Percentiles rank a stretch among this genome's conserved stretches.
Evolutionary conservation across 371 early-diverging fungal species (phyloP).

Genomic region (Mucor mucedo): DNA sequence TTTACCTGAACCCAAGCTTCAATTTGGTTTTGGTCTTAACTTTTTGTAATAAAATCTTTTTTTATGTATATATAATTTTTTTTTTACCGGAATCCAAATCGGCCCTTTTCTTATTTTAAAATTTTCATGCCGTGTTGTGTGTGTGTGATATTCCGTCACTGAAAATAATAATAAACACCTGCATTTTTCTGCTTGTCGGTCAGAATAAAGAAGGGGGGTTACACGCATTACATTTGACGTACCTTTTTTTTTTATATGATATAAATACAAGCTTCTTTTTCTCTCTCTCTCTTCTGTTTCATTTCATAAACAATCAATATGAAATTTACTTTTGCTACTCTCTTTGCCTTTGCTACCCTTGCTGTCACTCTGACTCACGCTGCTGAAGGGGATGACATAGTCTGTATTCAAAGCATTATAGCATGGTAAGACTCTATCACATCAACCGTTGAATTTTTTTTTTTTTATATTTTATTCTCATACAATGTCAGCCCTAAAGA

Average conservation of each 20-base stretch:
- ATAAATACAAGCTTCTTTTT: not conserved
- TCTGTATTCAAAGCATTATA: conserved; percentile 15
- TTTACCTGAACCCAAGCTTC: conserved; percentile 71
- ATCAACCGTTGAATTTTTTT: not conserved
- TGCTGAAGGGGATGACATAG: conserved; percentile 1
- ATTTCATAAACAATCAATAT: too few species aligned
- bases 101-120: not conserved
- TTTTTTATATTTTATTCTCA: not conserved
- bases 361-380: not conserved
- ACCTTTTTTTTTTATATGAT: not conserved
- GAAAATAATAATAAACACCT: not conserved
- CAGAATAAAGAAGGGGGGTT: not conserved
- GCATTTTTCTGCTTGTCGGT: not conserved
- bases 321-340: not conserved
- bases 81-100: not conserved
- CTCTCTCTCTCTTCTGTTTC: too few species aligned
- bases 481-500: conserved; percentile 6
- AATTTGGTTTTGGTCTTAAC: conserved; percentile 86
- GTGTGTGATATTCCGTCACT: too few species aligned
- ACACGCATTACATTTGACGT: not conserved
- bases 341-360: not conserved
- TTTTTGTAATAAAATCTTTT: conserved; percentile 71
- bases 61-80: not conserved
- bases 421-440: conserved; percentile 11
- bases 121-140: not conserved